phyloP scores from a whole-genome alignment of 768 basidiomycete genomes.

The Pisolithus albus region DNA sequence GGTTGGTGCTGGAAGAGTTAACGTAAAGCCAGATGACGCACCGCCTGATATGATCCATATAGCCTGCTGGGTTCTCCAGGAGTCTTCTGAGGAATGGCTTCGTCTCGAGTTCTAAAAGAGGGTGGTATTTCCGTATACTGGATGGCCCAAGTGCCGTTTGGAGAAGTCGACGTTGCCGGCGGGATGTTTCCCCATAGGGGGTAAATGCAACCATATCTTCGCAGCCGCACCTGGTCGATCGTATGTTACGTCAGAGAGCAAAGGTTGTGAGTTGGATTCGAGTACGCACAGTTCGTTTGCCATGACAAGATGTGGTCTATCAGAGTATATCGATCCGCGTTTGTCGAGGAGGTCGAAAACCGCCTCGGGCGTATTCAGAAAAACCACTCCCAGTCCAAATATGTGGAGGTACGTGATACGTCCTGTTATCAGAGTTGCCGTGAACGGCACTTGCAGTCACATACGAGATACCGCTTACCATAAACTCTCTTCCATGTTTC shows the following conservation, averaged over 20 bases:
- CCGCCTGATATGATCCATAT: conserved; percentile 32
- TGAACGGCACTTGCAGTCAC: neutral
- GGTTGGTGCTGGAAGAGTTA: neutral
- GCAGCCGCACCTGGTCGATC: conserved; percentile 42
- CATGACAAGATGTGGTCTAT: conserved; percentile 68
- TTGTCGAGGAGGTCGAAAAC: conserved; percentile 63
- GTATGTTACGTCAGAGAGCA: neutral
- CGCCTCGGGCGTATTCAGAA: conserved; percentile 56
- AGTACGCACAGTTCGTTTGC: conserved; percentile 56
- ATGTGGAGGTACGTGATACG: conserved; percentile 59
- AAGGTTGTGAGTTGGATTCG: neutral
- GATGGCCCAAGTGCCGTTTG: conserved; percentile 53
- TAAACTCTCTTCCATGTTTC: conserved; percentile 56
- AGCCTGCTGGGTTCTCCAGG: conserved; percentile 34
- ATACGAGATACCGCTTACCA: conserved; percentile 36
- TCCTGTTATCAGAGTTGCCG: conserved; percentile 29
- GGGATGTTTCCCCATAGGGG: conserved; percentile 53
- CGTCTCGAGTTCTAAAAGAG: conserved; percentile 51
- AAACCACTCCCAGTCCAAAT: conserved; percentile 60
- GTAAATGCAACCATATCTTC: conserved; percentile 70
- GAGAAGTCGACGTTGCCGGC: conserved; percentile 61
- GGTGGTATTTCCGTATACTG: conserved; percentile 49
- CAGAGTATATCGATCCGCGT: conserved; percentile 65
- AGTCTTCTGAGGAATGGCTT: conserved; percentile 51
- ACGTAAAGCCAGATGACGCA: conserved; percentile 4